Evolutionary conservation across 176 grass and related monocot genomes (phyloP), one percentile per base, ranked within the genome.

Genomic region (Bothriochloa decipiens): DNA sequence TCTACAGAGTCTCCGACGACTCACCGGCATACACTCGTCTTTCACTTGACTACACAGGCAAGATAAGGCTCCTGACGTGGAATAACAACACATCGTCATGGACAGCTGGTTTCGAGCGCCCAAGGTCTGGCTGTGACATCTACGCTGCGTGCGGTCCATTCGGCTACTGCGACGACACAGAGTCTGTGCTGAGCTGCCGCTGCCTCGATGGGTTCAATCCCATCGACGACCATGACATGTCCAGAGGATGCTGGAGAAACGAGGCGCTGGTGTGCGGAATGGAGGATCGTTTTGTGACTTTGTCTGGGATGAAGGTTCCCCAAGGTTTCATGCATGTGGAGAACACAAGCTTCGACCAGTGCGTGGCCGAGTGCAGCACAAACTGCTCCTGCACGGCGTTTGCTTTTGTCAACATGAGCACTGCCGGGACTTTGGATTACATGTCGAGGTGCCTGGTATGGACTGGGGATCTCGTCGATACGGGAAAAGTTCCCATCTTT

Each of bases 321-420:
- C 2, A 71, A 40, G 41, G 13, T 0, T 71, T 71, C 69, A 2
- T 25, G 22, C n/a, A 71, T 23, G 23, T 71, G 6, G 23, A n/a
- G n/a, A 94, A 65, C 32, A 22, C 23, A 68, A 94, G 67, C 27
- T 70, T 89, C 2, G 68, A 94, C n/a, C 45, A 65, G 66, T 88
- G 82, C 39, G 42, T 61, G 4, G 72, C 76, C 9, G 26, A 85
- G 66, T 94, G 89, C 62, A 68, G 46, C 8, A 57, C 7, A 16
- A 85, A 94, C 49, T 94, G 92, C 82, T 91, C 89, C 1, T 94
- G 92, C 53, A 23, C 63, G 0, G 92, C 89, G 0, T 91, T 87
- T 12, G 81, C 84, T 4, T 87, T 82, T 1, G 14, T 10, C 2
- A 68, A 69, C 18, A 5, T 58, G 4, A 87, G 43, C 11, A 26